Conservation (phyloP, 441 rosid species). For the Croton setiger region DNA sequence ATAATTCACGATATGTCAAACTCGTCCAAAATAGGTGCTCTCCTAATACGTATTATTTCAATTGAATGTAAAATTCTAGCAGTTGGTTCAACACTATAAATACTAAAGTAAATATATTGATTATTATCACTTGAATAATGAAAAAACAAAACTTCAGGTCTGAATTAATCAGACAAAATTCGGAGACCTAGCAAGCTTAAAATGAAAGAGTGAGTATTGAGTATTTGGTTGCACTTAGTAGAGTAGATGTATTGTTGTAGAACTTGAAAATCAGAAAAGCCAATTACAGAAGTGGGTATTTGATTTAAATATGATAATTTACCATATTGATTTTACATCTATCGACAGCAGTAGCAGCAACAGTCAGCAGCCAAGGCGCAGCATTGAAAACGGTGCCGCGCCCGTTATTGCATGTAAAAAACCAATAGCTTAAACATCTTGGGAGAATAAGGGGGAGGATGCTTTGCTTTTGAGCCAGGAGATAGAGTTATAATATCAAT, state of each 20-base stretch:
- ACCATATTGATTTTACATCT: slow-evolving; percentile 10
- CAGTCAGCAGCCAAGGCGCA: slow-evolving; percentile 42
- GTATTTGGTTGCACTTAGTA: no score
- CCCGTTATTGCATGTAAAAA: slow-evolving; percentile 28
- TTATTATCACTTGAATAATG: no score
- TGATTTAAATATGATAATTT: neutral
- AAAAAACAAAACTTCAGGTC: no score
- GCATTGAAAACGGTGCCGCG: slow-evolving; percentile 22
- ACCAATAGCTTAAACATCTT: slow-evolving; percentile 30
- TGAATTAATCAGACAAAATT: no score
- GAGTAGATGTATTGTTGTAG: neutral
- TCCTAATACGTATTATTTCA: neutral
- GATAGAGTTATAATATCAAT: slow-evolving; percentile 26
- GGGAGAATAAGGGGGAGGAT: neutral
- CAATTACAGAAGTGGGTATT: neutral
- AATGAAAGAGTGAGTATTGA: no score
- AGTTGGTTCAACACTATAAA: neutral
- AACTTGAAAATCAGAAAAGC: neutral
- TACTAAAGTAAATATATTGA: neutral
- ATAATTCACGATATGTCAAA: no score
- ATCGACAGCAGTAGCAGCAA: slow-evolving; percentile 37
- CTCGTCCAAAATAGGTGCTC: slow-evolving; percentile 17
- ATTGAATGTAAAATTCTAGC: neutral
- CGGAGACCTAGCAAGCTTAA: no score
- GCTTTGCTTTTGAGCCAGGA: neutral